Conservation (phyloP, 2,329 filamentous ascomycete species). For the Aspergillus japonicus region DNA sequence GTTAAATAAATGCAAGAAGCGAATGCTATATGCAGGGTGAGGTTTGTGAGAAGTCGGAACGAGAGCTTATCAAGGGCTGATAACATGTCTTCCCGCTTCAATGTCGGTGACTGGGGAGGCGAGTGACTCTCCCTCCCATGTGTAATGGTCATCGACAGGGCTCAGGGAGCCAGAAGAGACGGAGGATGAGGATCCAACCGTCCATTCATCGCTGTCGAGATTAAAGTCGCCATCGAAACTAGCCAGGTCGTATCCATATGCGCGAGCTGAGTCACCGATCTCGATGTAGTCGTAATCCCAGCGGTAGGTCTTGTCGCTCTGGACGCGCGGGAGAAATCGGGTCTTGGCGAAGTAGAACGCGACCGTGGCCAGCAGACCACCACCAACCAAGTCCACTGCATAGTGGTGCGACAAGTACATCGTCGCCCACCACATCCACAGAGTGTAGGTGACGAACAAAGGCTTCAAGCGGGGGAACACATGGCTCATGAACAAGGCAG, state of each 20-base stretch:
- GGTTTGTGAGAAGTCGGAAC: slow-evolving; percentile 10
- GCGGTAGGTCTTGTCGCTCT: slow-evolving; percentile 79
- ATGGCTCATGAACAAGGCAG: slow-evolving; percentile 89
- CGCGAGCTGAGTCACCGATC: slow-evolving; percentile 62
- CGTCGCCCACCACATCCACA: slow-evolving; percentile 97
- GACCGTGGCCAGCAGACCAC: slow-evolving; percentile 72
- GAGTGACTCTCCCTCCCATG: slow-evolving; percentile 44
- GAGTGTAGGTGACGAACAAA: slow-evolving; percentile 77
- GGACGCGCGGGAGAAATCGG: slow-evolving; percentile 76
- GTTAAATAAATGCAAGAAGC: slow-evolving; percentile 32
- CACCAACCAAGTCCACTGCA: slow-evolving; percentile 85
- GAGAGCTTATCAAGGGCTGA: slow-evolving; percentile 20
- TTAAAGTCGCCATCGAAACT: slow-evolving; percentile 57
- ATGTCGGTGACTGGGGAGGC: slow-evolving; percentile 38
- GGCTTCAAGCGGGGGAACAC: slow-evolving; percentile 81
- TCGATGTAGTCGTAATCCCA: slow-evolving; percentile 98
- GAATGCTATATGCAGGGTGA: slow-evolving; percentile 13
- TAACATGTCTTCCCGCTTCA: slow-evolving; percentile 38
- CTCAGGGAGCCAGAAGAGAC: slow-evolving; percentile 66
- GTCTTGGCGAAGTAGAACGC: slow-evolving; percentile 81
- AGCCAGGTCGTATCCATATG: slow-evolving; percentile 56
- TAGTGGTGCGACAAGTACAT: slow-evolving; percentile 99
- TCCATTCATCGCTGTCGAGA: slow-evolving; percentile 83
- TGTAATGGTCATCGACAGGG: slow-evolving; percentile 59
- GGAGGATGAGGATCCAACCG: slow-evolving; percentile 76